phyloP scores from a whole-genome alignment of 306 rosid genomes.

The Acacia melanoxylon region DNA sequence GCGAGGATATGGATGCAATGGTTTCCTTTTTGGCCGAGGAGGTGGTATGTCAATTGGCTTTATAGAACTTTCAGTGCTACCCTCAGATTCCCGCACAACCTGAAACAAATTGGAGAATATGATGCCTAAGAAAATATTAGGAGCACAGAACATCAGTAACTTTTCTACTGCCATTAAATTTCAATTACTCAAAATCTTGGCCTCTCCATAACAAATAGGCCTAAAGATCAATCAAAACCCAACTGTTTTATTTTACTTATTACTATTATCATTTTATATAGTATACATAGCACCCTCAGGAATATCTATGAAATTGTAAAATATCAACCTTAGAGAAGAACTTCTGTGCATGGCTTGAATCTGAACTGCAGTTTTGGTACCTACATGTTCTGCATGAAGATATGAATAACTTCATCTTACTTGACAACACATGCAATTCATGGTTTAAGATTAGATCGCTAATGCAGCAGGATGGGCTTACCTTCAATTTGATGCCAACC shows the following conservation, averaged over 20 bases:
- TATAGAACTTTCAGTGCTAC: conserved; percentile 52
- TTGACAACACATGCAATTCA: neutral
- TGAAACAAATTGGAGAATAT: conserved; percentile 40
- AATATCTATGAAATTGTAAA: conserved; percentile 19
- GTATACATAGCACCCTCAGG: neutral
- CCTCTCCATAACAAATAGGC: neutral
- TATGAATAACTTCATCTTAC: conserved; percentile 38
- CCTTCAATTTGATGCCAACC: conserved; percentile 99
- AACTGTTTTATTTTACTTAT: neutral
- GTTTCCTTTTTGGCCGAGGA: conserved; percentile 95
- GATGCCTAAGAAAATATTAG: conserved; percentile 14
- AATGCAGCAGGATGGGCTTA: conserved; percentile 30
- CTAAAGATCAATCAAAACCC: conserved; percentile 13
- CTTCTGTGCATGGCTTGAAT: conserved; percentile 98
- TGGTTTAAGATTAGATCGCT: neutral
- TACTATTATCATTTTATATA: neutral
- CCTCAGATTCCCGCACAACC: conserved; percentile 71
- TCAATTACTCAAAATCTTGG: neutral
- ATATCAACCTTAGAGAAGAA: conserved; percentile 89
- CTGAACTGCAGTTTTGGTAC: conserved; percentile 96
- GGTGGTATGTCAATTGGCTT: conserved; percentile 86
- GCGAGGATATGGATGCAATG: conserved; percentile 93
- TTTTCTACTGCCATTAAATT: neutral
- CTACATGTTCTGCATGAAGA: conserved; percentile 87
- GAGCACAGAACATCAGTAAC: neutral